phyloP scores from a whole-genome alignment of 2,329 filamentous ascomycete species.

The Sporothrix brunneoviolacea region DNA sequence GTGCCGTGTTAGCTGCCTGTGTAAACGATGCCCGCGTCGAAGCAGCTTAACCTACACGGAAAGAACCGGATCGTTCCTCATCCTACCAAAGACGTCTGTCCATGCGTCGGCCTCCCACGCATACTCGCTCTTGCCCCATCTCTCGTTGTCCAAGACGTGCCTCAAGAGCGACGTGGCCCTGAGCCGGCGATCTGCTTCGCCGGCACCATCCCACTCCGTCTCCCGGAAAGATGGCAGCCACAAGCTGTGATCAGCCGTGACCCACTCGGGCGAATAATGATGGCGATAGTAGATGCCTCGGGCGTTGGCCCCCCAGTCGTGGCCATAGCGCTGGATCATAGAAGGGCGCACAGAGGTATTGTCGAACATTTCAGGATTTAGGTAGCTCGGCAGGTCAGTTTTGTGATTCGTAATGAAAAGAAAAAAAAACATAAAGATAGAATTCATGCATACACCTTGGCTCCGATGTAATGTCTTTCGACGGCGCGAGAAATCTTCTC shows the following conservation, averaged over 20 bases:
- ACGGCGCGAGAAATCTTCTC: neutral
- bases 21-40: neutral
- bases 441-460: neutral
- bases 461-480: neutral
- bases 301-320: neutral
- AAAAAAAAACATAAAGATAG: neutral
- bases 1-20: neutral
- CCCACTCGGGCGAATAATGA: constrained; percentile 3
- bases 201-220: neutral
- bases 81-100: constrained; percentile 2
- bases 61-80: constrained; percentile 2
- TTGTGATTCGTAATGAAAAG: neutral
- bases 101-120: constrained; percentile 1
- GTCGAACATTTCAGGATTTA: neutral
- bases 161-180: neutral
- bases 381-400: constrained; percentile 2
- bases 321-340: neutral
- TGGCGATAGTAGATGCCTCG: constrained; percentile 2
- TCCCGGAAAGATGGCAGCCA: neutral
- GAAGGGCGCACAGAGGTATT: neutral
- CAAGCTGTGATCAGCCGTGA: neutral
- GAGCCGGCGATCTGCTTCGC: neutral
- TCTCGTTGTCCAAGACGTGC: neutral
- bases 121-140: constrained; percentile 4
- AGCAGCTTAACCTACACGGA: neutral